Evolutionary conservation across 768 basidiomycete species (phyloP).

Genomic region (Neoboletus brunneissimus): DNA sequence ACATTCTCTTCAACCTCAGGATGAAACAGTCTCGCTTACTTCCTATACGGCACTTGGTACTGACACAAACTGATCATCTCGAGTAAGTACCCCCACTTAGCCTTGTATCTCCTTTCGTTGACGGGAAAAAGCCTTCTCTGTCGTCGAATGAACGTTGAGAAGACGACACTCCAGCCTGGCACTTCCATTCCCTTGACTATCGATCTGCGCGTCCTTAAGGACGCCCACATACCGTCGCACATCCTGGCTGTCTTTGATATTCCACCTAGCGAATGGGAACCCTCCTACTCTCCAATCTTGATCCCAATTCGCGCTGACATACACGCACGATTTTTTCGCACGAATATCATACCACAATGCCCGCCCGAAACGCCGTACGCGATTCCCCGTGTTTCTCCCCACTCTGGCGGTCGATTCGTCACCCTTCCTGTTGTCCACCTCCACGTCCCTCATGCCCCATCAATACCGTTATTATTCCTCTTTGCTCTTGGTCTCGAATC

Average conservation of each 20-base stretch:
- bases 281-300: slow-evolving; percentile 40
- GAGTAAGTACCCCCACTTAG: slow-evolving; percentile 20
- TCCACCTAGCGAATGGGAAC: slow-evolving; percentile 28
- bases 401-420: slow-evolving; percentile 32
- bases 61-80: slow-evolving; percentile 25
- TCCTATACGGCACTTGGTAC: slow-evolving; percentile 21
- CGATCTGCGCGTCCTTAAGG: slow-evolving; percentile 46
- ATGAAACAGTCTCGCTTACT: slow-evolving; percentile 26
- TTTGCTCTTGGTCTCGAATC: slow-evolving; percentile 55
- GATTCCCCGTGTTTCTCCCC: slow-evolving; percentile 24
- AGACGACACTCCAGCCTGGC: slow-evolving; percentile 21
- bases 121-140: slow-evolving; percentile 28
- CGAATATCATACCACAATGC: slow-evolving; percentile 35
- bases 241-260: slow-evolving; percentile 46
- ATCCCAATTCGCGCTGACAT: slow-evolving; percentile 52
- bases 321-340: slow-evolving; percentile 40
- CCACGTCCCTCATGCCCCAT: slow-evolving; percentile 50
- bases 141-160: slow-evolving; percentile 34
- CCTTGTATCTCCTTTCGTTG: background rate
- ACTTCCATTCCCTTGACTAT: slow-evolving; percentile 41
- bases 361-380: slow-evolving; percentile 35
- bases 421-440: slow-evolving; percentile 51
- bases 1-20: slow-evolving; percentile 12
- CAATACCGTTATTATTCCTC: slow-evolving; percentile 56
- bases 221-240: slow-evolving; percentile 54